phyloP scores from a whole-genome alignment of 768 basidiomycete genomes.

The Leccinum subgranulosum region DNA sequence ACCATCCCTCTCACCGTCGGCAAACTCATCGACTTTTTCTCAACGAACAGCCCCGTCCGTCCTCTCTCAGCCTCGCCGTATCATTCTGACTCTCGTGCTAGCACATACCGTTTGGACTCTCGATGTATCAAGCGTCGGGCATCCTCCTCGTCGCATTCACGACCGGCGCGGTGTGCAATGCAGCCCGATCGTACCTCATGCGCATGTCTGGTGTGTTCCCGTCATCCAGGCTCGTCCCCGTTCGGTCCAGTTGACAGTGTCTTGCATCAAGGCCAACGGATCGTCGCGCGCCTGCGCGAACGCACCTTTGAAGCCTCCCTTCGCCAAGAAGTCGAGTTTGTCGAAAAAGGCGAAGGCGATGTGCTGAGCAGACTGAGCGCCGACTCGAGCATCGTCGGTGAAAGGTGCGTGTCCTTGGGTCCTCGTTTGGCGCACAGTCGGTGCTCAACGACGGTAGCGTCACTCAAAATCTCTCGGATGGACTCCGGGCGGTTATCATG shows the following conservation, averaged over 20 bases:
- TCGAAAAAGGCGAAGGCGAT: conserved; percentile 91
- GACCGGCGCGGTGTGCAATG: conserved; percentile 84
- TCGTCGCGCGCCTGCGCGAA: conserved; percentile 84
- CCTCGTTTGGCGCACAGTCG: not conserved
- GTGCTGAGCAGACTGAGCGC: conserved; percentile 87
- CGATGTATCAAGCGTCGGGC: conserved; percentile 75
- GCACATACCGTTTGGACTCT: conserved; percentile 79
- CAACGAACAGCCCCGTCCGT: conserved; percentile 60
- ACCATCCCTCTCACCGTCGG: conserved; percentile 92
- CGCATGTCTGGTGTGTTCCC: conserved; percentile 63
- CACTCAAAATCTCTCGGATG: conserved; percentile 79
- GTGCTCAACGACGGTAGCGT: conserved; percentile 34
- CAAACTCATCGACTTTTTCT: conserved; percentile 92
- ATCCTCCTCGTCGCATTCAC: conserved; percentile 75
- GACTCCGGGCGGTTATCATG: conserved; percentile 82
- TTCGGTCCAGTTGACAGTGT: not conserved
- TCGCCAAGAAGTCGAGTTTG: conserved; percentile 88
- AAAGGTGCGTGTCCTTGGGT: conserved; percentile 51
- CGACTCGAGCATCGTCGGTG: conserved; percentile 92
- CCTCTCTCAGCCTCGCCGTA: too few relatives aligned
- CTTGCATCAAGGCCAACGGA: conserved; percentile 63
- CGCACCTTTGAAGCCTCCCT: conserved; percentile 81
- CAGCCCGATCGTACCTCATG: conserved; percentile 81
- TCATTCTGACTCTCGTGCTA: conserved; percentile 21
- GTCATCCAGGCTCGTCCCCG: not conserved